These are phyloP conservation scores for Termitomyces sp. DNA, from an alignment of 768 basidiomycete species.

Conservation along the genomic window DNA sequence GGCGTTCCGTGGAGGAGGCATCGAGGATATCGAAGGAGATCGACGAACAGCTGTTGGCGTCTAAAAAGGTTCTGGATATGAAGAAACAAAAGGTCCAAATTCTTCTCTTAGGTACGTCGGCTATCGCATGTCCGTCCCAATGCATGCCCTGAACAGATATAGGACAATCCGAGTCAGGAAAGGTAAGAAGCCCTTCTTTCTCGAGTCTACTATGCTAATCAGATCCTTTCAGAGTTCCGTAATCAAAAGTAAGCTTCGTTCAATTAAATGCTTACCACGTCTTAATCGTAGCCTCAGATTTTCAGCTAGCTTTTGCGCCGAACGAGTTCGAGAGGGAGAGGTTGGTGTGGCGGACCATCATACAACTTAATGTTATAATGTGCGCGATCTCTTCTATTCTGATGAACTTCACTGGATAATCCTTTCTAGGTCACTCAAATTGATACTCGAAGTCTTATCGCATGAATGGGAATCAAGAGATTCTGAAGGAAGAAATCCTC, in stretches of 20 bases:
- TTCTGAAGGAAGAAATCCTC: constrained; percentile 14
- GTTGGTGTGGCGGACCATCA: constrained; percentile 58
- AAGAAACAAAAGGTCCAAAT: constrained; percentile 54
- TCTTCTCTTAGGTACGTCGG: constrained; percentile 44
- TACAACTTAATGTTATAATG: constrained; percentile 72
- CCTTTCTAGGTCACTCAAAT: constrained; percentile 42
- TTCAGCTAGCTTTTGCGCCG: constrained; percentile 65
- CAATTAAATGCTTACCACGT: not conserved
- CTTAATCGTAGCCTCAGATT: constrained; percentile 41
- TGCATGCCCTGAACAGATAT: not conserved
- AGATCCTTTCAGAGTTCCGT: constrained; percentile 40
- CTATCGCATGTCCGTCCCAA: not conserved
- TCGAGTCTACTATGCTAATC: not conserved
- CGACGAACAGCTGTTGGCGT: constrained; percentile 44
- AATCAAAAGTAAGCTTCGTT: constrained; percentile 38
- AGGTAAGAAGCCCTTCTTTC: constrained; percentile 26
- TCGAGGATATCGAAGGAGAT: constrained; percentile 45
- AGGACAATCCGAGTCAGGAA: constrained; percentile 66
- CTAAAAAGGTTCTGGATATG: constrained; percentile 46
- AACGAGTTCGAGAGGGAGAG: constrained; percentile 58
- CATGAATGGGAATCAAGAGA: constrained; percentile 38
- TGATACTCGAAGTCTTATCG: constrained; percentile 52
- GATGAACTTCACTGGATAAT: too few species aligned
- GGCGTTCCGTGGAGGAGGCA: constrained; percentile 38
- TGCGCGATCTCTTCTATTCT: constrained; percentile 21